phyloP scores from a whole-genome alignment of 106 monocot genomes.

The Allium cepa region DNA sequence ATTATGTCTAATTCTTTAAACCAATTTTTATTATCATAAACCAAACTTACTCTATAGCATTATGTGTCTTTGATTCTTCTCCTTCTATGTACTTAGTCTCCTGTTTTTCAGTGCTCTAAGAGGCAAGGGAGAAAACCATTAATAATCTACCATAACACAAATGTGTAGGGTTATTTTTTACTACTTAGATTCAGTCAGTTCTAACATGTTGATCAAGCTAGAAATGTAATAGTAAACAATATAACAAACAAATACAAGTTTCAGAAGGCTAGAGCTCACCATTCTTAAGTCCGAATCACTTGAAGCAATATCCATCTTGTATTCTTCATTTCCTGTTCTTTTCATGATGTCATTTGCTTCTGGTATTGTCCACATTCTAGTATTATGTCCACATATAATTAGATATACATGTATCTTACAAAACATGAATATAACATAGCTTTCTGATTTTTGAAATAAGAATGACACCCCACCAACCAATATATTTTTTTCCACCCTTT shows the following conservation, averaged over 20 bases:
- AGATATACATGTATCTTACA: not conserved
- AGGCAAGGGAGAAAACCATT: not conserved
- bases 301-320: slow-evolving; percentile 26
- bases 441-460: not conserved
- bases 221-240: too few species aligned
- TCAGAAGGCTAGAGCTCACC: not conserved
- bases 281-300: too few species aligned
- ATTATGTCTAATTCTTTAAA: not conserved
- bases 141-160: not conserved
- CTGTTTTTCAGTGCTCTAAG: slow-evolving; percentile 13
- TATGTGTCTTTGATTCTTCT: slow-evolving; percentile 18
- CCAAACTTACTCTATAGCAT: slow-evolving; percentile 18
- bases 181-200: not conserved
- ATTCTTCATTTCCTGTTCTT: slow-evolving; percentile 23
- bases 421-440: not conserved
- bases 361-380: slow-evolving; percentile 77
- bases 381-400: not conserved
- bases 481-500: too few species aligned
- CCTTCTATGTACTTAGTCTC: slow-evolving; percentile 12
- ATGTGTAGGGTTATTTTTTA: not conserved
- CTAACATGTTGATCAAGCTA: too few species aligned
- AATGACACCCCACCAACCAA: not conserved
- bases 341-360: slow-evolving; percentile 51
- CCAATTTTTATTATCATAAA: not conserved
- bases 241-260: not conserved